These are phyloP conservation scores for Globisporangium recalcitrans DNA, from an alignment of 352 stramenopile genomes.

Conservation along the genomic window DNA sequence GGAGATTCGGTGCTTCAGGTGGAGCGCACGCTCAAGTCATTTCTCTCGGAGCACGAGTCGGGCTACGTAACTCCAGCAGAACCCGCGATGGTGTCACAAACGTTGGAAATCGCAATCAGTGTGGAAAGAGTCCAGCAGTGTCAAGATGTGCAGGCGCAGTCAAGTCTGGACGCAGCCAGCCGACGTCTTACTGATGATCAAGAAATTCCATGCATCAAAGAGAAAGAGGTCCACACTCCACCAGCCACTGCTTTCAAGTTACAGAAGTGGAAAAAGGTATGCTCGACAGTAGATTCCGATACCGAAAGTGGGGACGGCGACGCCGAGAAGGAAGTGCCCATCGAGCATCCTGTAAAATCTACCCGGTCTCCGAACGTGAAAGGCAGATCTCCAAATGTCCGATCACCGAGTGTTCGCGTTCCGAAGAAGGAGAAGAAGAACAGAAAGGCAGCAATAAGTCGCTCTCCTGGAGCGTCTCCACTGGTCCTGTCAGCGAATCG, in stretches of 20 bases:
- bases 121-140: background rate
- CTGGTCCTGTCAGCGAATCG: background rate
- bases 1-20: slow-evolving; percentile 60
- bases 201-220: background rate
- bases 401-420: background rate
- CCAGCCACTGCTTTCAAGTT: slow-evolving; percentile 22
- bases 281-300: slow-evolving; percentile 46
- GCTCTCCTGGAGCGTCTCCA: background rate
- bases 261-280: slow-evolving; percentile 33
- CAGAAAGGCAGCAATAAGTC: background rate
- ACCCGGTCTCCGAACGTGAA: background rate
- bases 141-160: background rate
- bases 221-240: slow-evolving; percentile 15
- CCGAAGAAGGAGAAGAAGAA: background rate
- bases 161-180: background rate
- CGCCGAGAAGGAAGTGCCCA: background rate
- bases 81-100: background rate
- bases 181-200: slow-evolving; percentile 2
- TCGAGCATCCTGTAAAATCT: background rate
- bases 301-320: slow-evolving; percentile 15
- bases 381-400: background rate
- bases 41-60: slow-evolving; percentile 10
- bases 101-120: background rate
- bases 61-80: background rate
- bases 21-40: slow-evolving; percentile 56